Evolutionary conservation across 345 rosid genomes (phyloP), one percentile per base, ranked within the genome.

Genomic region (Zanthoxylum bungeanum): DNA sequence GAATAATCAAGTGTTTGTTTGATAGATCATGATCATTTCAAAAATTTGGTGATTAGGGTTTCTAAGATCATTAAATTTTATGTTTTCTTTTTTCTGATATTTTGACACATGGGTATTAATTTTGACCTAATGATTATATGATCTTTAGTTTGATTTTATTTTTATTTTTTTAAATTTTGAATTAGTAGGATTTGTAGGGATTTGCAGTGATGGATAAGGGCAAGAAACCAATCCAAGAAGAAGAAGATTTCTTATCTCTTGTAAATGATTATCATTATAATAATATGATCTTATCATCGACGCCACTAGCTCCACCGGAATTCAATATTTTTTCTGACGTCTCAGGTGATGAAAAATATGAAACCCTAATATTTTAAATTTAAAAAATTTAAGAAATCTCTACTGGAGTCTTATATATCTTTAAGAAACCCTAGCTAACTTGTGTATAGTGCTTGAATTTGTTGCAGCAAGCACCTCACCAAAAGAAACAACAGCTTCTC

Each of bases 201-300:
- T 40, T 40, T 52, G 6, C 56, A 51, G 42, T 19, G 7, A 76
- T 64, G 71, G 79, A 76, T 8, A 70, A 70, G 60, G 75, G 66
- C 9, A 69, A 70, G 71, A 64, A 22, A 36, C 44, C 66, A 19
- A 75, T 47, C 34, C 21, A 60, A 12, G 66, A 58, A 33, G 78
- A 53, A 69, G 78, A 63, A 27, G 30, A 39, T 56, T 37, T 44
- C 7, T 56, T 11, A 7, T 57, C 56, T 7, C 12, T 30, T 56
- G 50, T 19, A 2, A 37, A 57, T 16, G 33, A 66, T 31, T 6
- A 14, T 64, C 4, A 37, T 21, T 28, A 51, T 12, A 8, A 40
- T 21, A 37, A 37, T 53, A 14, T 16, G 47, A 25, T 33, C 31
- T 31, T 52, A 49, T 11, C 42, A 0, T 19, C 50, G 4, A 2